Conservation (phyloP, 2,329 filamentous ascomycete genomes). For the Neofusicoccum ribis region DNA sequence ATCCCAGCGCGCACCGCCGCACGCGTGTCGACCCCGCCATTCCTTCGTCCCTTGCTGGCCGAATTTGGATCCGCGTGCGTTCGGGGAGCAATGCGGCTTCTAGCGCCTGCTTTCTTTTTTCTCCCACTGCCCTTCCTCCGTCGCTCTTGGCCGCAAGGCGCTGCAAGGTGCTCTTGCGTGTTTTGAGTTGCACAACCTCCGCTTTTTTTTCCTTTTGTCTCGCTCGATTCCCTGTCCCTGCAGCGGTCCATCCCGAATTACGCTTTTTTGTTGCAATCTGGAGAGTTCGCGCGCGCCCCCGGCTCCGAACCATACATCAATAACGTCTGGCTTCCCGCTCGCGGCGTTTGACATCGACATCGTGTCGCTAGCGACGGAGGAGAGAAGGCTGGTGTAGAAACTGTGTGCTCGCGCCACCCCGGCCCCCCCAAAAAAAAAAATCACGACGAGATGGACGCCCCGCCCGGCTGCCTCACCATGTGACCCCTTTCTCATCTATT, state of each 20-base stretch:
- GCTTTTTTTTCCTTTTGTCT: neutral
- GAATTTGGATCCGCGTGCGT: slow-evolving; percentile 11
- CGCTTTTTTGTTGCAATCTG: neutral
- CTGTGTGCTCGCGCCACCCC: neutral
- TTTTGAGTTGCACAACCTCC: slow-evolving; percentile 3
- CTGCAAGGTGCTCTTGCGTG: slow-evolving; percentile 6
- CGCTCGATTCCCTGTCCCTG: slow-evolving; percentile 8
- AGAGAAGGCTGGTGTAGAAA: neutral
- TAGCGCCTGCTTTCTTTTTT: neutral
- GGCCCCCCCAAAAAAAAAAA: neutral
- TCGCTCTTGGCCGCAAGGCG: neutral
- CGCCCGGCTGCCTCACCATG: neutral
- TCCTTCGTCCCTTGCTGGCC: neutral
- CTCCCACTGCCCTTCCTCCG: neutral
- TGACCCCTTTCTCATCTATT: neutral
- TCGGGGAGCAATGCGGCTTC: neutral
- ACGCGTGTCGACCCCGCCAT: neutral
- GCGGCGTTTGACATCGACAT: neutral
- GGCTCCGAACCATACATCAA: neutral
- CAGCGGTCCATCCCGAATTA: slow-evolving; percentile 16
- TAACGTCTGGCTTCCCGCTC: neutral
- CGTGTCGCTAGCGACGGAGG: neutral
- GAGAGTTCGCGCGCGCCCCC: neutral
- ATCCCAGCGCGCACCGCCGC: neutral
- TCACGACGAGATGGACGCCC: neutral